Percentiles rank a stretch among this genome's conserved stretches.
These are phyloP conservation scores for Prunus campanulata DNA, from an alignment of 306 rosid species.

Conservation along the genomic window DNA sequence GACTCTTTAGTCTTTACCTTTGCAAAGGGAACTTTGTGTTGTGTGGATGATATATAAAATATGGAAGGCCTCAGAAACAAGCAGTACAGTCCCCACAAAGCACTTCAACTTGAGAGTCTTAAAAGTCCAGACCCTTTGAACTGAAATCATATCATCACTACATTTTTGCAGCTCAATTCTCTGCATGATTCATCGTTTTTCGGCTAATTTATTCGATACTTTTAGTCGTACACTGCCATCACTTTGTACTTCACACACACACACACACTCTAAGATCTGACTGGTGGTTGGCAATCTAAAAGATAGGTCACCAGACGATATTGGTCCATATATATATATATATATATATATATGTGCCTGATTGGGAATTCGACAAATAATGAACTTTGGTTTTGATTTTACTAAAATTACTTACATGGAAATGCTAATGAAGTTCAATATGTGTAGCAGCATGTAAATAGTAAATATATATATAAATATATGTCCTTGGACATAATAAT, in stretches of 20 bases:
- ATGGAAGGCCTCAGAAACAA: conserved; percentile 1
- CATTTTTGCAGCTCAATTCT: not conserved
- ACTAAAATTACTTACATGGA: too few relatives aligned
- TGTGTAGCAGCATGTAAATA: not conserved
- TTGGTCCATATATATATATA: too few relatives aligned
- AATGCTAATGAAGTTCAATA: too few relatives aligned
- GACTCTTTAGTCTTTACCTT: conserved; percentile 14
- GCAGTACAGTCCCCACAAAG: conserved; percentile 20
- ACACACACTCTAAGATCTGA: not conserved
- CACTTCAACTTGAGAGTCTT: not conserved
- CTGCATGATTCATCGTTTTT: conserved; percentile 6
- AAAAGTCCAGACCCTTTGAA: not conserved
- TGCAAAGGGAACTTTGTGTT: not conserved
- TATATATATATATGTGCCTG: too few relatives aligned
- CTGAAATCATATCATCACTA: not conserved
- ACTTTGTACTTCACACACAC: not conserved
- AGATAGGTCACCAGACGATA: too few relatives aligned
- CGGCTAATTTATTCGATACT: not conserved
- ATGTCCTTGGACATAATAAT: not conserved
- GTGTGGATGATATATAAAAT: conserved; percentile 19
- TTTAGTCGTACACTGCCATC: not conserved
- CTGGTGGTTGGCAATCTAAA: not conserved
- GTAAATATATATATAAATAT: not conserved
- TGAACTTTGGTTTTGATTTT: too few relatives aligned
- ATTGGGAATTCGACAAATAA: too few relatives aligned